Evolutionary conservation across 768 basidiomycete genomes (phyloP).

Genomic region (Pleurotus pulmonarius): DNA sequence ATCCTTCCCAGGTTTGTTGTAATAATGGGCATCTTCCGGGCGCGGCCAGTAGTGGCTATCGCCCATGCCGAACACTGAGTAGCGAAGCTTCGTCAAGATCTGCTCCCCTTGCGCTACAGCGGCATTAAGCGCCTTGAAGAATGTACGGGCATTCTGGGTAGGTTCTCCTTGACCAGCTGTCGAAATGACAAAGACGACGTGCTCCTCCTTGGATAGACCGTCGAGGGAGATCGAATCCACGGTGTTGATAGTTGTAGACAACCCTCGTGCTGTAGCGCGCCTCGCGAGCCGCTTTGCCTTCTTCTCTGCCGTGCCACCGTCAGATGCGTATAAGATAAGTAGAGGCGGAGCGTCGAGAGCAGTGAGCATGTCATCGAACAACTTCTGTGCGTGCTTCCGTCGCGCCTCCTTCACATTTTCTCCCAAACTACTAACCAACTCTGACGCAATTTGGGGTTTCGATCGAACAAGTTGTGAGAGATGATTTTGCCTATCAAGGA

Average conservation of each 20-base stretch:
- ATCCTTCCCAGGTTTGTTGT: conserved; percentile 95
- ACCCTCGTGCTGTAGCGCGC: conserved; percentile 80
- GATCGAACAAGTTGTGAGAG: conserved; percentile 88
- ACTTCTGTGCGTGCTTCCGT: conserved; percentile 73
- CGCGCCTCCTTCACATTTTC: conserved; percentile 82
- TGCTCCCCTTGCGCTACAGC: conserved; percentile 55
- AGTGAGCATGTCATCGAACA: conserved; percentile 79
- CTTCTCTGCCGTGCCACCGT: conserved; percentile 96
- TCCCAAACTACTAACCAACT: conserved; percentile 81
- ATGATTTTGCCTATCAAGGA: conserved; percentile 96
- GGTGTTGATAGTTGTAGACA: conserved; percentile 69
- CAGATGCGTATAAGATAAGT: conserved; percentile 89
- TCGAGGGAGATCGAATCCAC: conserved; percentile 82
- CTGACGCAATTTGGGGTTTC: conserved; percentile 74
- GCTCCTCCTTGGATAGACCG: conserved; percentile 66
- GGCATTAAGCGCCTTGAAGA: conserved; percentile 83
- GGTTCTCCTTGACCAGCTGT: conserved; percentile 97
- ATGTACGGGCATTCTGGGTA: conserved; percentile 91
- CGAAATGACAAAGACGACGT: conserved; percentile 86
- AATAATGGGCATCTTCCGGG: conserved; percentile 94
- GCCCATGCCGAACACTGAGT: conserved; percentile 90
- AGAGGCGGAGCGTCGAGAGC: conserved; percentile 88
- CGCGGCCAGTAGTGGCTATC: conserved; percentile 99
- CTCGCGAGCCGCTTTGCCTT: conserved; percentile 82
- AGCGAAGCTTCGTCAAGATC: conserved; percentile 62